These are phyloP conservation scores for Aspergillus alliaceus DNA, from an alignment of 2,329 filamentous ascomycete genomes.

Conservation along the genomic window DNA sequence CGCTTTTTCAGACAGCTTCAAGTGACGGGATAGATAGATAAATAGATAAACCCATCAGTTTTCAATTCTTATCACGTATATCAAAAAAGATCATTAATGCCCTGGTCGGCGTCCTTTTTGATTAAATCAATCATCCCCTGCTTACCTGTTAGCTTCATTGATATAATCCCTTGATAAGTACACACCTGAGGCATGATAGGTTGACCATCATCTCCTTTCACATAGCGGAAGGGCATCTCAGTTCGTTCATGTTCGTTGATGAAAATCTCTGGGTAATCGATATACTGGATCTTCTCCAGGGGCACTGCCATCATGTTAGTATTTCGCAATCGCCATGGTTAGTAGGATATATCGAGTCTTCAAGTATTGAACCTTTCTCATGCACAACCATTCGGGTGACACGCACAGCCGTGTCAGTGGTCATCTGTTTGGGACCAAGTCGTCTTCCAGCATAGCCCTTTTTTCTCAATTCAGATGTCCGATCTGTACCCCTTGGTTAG, in stretches of 20 bases:
- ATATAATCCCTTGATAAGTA: conserved; percentile 3
- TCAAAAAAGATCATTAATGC: conserved; percentile 80
- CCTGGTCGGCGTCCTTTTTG: conserved; percentile 89
- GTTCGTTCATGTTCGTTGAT: conserved; percentile 92
- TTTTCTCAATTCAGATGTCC: conserved; percentile 90
- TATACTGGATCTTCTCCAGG: conserved; percentile 74
- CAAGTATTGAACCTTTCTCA: conserved; percentile 62
- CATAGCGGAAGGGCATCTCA: conserved; percentile 97
- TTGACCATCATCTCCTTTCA: conserved; percentile 69
- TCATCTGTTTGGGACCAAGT: conserved; percentile 94
- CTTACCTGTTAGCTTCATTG: not conserved
- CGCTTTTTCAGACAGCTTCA: too few species aligned
- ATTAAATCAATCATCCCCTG: conserved; percentile 95
- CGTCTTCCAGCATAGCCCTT: conserved; percentile 88
- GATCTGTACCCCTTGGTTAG: conserved; percentile 70
- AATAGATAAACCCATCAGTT: not conserved
- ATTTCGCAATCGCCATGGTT: not conserved
- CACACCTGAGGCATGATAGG: conserved; percentile 89
- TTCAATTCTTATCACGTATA: conserved; percentile 48
- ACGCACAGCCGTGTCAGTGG: conserved; percentile 92
- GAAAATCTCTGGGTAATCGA: conserved; percentile 86
- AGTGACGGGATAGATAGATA: too few species aligned
- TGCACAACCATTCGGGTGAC: conserved; percentile 89
- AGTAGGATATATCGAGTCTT: not conserved
- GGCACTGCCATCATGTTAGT: conserved; percentile 57